phyloP scores from a whole-genome alignment of 1,139 yeast species.

The Kodamaea fungicola region DNA sequence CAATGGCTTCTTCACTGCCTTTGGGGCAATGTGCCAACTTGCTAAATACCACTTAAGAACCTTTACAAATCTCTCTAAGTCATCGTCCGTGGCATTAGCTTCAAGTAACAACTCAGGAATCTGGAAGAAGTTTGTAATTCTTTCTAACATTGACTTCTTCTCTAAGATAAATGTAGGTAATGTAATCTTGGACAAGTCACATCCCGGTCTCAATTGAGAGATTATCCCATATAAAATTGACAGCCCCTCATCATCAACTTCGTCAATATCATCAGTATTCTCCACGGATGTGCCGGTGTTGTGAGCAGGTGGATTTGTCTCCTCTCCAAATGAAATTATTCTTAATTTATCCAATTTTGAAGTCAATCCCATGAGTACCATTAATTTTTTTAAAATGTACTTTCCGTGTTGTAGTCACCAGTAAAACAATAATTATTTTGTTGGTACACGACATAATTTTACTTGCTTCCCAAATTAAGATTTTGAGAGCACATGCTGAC shows the following conservation, averaged over 20 bases:
- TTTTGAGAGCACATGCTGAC: too few relatives aligned
- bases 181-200: slow-evolving; percentile 85
- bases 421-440: too few relatives aligned
- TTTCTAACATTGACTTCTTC: slow-evolving; percentile 92
- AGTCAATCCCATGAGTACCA: slow-evolving; percentile 30
- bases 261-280: slow-evolving; percentile 72
- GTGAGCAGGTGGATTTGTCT: neutral
- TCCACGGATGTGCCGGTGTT: slow-evolving; percentile 5
- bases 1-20: slow-evolving; percentile 94
- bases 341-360: slow-evolving; percentile 33
- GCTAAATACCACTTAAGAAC: slow-evolving; percentile 87
- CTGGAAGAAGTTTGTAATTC: slow-evolving; percentile 85
- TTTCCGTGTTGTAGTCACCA: too few relatives aligned
- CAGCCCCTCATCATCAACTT: slow-evolving; percentile 86
- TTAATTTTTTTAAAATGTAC: too few relatives aligned
- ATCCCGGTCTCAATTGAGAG: slow-evolving; percentile 87
- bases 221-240: slow-evolving; percentile 82
- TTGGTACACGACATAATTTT: too few relatives aligned
- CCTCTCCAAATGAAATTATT: slow-evolving; percentile 14
- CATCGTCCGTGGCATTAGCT: slow-evolving; percentile 62
- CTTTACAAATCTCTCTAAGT: slow-evolving; percentile 62
- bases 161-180: slow-evolving; percentile 93
- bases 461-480: too few relatives aligned
- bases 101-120: slow-evolving; percentile 72
- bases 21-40: slow-evolving; percentile 98